Percentiles rank a stretch among this genome's conserved stretches.
phyloP scores from a whole-genome alignment of 257 asterid species.

The Fraxinus cuspidata region DNA sequence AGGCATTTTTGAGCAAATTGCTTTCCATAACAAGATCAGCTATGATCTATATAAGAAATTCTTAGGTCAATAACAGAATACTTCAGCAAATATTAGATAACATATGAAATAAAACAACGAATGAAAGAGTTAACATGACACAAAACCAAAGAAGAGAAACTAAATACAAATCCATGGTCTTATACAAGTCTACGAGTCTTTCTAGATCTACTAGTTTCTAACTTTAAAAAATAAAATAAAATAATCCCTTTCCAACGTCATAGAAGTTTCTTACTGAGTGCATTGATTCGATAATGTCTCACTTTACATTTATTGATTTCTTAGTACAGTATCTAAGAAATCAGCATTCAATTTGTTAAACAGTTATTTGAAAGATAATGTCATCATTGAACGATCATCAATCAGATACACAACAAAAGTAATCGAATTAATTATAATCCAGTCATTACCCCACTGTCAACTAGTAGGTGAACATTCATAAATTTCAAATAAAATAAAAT shows the following conservation, averaged over 20 bases:
- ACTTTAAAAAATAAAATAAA: no score
- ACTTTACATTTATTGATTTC: neutral
- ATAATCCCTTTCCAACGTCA: no score
- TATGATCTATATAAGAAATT: neutral
- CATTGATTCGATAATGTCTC: neutral
- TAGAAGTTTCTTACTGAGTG: neutral
- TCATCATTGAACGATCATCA: neutral
- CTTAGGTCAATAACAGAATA: neutral
- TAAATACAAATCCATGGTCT: neutral
- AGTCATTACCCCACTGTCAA: neutral
- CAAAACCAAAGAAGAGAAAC: neutral
- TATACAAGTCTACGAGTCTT: neutral
- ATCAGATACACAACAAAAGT: slow-evolving; percentile 1
- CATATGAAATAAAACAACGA: neutral
- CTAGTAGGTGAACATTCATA: neutral
- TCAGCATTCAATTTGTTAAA: neutral
- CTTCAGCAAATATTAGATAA: neutral
- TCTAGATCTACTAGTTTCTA: neutral
- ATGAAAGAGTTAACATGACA: neutral
- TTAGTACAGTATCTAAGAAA: neutral
- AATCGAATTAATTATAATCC: slow-evolving; percentile 6
- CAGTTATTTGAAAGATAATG: neutral
- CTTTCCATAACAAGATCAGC: neutral
- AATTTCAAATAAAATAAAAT: neutral
- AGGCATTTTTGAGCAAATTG: neutral